Conservation (phyloP, 2,329 filamentous ascomycete species). For the Penicillium oxalicum region DNA sequence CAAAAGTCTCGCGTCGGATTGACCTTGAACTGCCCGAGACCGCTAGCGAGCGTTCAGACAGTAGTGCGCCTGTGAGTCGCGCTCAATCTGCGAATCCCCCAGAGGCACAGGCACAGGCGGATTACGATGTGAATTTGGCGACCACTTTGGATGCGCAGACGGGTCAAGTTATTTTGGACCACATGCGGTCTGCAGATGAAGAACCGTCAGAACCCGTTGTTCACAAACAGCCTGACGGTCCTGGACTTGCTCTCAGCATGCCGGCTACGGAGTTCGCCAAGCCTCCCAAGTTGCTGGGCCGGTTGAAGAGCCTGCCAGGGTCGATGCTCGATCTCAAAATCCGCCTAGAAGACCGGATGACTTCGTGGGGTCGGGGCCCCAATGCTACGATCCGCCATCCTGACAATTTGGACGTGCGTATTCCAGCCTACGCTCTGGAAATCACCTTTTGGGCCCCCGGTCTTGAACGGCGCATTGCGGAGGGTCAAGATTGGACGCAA, state of each 20-base stretch:
- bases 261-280: slow-evolving; percentile 25
- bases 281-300: slow-evolving; percentile 50
- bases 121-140: slow-evolving; percentile 34
- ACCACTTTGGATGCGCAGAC: slow-evolving; percentile 41
- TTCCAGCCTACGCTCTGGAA: slow-evolving; percentile 77
- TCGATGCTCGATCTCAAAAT: slow-evolving; percentile 62
- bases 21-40: slow-evolving; percentile 36
- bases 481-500: slow-evolving; percentile 51
- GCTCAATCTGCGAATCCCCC: neutral
- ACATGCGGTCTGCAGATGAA: slow-evolving; percentile 14
- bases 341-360: slow-evolving; percentile 59
- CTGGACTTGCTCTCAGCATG: slow-evolving; percentile 1
- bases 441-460: slow-evolving; percentile 67
- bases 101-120: slow-evolving; percentile 8
- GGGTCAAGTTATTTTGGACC: slow-evolving; percentile 28
- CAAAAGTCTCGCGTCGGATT: slow-evolving; percentile 32
- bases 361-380: slow-evolving; percentile 69
- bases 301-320: slow-evolving; percentile 58
- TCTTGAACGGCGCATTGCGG: slow-evolving; percentile 55
- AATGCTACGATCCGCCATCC: slow-evolving; percentile 64
- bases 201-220: slow-evolving; percentile 18
- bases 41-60: slow-evolving; percentile 31
- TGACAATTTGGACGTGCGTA: slow-evolving; percentile 57
- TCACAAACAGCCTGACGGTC: slow-evolving; percentile 12
- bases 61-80: slow-evolving; percentile 9